Percentiles rank a stretch among this genome's conserved stretches.
phyloP scores from a whole-genome alignment of 331 rosid genomes.

The Pyracantha coccinea region DNA sequence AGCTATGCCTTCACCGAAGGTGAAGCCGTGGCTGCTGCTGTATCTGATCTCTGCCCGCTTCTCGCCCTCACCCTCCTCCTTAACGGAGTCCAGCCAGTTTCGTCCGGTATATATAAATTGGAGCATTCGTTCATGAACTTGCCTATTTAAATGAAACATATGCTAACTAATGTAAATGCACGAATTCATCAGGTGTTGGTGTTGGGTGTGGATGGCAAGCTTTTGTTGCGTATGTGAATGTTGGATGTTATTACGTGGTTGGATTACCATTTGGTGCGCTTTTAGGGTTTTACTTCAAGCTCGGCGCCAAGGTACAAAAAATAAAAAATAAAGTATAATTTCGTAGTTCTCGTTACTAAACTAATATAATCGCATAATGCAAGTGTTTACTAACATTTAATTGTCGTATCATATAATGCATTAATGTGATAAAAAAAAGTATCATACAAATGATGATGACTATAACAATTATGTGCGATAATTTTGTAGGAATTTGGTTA shows the following conservation, averaged over 20 bases:
- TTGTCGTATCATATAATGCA: neutral
- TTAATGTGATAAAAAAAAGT: too few species aligned
- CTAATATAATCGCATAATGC: too few species aligned
- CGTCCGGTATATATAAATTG: constrained; percentile 24
- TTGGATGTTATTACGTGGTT: constrained; percentile 42
- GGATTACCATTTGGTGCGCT: constrained; percentile 49
- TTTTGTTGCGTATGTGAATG: constrained; percentile 54
- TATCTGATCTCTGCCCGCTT: constrained; percentile 39
- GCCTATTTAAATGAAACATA: too few species aligned
- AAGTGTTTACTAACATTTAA: neutral
- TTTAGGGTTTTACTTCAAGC: constrained; percentile 48
- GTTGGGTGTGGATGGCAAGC: constrained; percentile 77
- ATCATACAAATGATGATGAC: too few species aligned
- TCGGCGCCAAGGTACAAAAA: constrained; percentile 53
- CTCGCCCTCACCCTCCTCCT: constrained; percentile 36
- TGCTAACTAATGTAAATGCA: neutral
- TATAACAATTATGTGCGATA: too few species aligned
- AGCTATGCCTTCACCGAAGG: constrained; percentile 41
- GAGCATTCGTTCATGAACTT: neutral
- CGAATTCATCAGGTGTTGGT: constrained; percentile 42
- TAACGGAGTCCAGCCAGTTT: constrained; percentile 49
- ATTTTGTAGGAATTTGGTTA: constrained; percentile 57
- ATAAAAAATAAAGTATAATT: too few species aligned
- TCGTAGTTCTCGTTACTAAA: neutral
- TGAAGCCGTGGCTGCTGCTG: constrained; percentile 36